Evolutionary conservation across 306 rosid species (phyloP).

Genomic region (Arachis stenosperma): DNA sequence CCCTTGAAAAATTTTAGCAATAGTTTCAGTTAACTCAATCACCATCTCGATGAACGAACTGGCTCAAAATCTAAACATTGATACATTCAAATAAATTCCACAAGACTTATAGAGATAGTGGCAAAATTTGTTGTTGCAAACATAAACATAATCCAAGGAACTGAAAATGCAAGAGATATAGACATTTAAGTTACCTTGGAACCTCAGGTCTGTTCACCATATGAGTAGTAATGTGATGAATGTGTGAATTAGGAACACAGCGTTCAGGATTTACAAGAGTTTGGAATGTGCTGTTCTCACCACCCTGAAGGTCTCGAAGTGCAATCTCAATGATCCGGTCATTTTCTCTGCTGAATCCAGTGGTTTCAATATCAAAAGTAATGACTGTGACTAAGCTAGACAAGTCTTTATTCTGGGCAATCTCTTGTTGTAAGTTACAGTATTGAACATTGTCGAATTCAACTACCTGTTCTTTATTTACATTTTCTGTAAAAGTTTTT

Average conservation of each 20-base stretch:
- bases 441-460: constrained; percentile 57
- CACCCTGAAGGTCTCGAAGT: constrained; percentile 81
- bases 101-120: constrained; percentile 13
- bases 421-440: constrained; percentile 51
- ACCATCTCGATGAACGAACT: constrained; percentile 15
- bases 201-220: constrained; percentile 70
- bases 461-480: constrained; percentile 55
- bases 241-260: constrained; percentile 48
- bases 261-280: constrained; percentile 85
- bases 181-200: constrained; percentile 73
- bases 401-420: constrained; percentile 65
- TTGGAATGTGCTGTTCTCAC: constrained; percentile 85
- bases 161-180: constrained; percentile 13
- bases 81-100: constrained; percentile 22
- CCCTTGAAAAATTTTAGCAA: constrained; percentile 13
- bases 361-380: constrained; percentile 80
- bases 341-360: constrained; percentile 62
- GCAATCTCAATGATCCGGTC: constrained; percentile 81
- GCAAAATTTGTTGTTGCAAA: constrained; percentile 25
- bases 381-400: constrained; percentile 61
- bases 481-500: constrained; percentile 50
- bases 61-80: constrained; percentile 13
- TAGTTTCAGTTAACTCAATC: constrained; percentile 11
- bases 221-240: constrained; percentile 65
- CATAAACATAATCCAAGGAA: constrained; percentile 15